Evolutionary conservation across 352 stramenopile genomes (phyloP).

Genomic region (Globisporangium yorkense): DNA sequence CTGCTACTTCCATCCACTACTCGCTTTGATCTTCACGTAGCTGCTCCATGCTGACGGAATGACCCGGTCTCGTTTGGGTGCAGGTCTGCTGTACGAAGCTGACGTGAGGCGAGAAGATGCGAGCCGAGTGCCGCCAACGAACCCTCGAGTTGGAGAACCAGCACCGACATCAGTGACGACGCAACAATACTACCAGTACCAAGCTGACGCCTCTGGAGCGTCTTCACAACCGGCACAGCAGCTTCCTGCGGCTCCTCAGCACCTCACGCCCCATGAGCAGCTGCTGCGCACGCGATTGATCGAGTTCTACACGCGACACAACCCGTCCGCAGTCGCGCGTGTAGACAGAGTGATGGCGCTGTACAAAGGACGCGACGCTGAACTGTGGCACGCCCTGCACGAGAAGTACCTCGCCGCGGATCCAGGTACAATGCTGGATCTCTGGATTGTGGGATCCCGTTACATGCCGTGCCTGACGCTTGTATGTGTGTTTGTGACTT

Average conservation of each 20-base stretch:
- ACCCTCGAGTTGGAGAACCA: background rate
- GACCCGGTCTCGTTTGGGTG: background rate
- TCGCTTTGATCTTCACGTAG: background rate
- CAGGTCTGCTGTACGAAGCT: conserved; percentile 70
- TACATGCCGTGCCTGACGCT: background rate
- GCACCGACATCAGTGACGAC: conserved; percentile 14
- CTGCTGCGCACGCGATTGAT: conserved; percentile 38
- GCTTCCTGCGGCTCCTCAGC: conserved; percentile 24
- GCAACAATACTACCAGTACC: conserved; percentile 72
- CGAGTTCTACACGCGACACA: conserved; percentile 66
- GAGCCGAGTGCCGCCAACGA: conserved; percentile 12
- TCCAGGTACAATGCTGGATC: conserved; percentile 24
- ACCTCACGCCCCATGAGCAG: conserved; percentile 50
- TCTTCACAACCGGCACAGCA: conserved; percentile 15
- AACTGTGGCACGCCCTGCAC: conserved; percentile 75
- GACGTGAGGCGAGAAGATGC: conserved; percentile 44
- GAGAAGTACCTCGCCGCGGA: conserved; percentile 66
- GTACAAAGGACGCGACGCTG: conserved; percentile 63
- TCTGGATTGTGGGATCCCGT: background rate
- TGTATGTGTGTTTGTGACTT: background rate
- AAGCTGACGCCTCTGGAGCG: conserved; percentile 21
- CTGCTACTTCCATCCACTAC: background rate
- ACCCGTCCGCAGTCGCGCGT: conserved; percentile 49
- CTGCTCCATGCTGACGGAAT: background rate
- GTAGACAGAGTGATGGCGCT: conserved; percentile 71